phyloP scores from a whole-genome alignment of 768 basidiomycete genomes.

The Russula vinacea region DNA sequence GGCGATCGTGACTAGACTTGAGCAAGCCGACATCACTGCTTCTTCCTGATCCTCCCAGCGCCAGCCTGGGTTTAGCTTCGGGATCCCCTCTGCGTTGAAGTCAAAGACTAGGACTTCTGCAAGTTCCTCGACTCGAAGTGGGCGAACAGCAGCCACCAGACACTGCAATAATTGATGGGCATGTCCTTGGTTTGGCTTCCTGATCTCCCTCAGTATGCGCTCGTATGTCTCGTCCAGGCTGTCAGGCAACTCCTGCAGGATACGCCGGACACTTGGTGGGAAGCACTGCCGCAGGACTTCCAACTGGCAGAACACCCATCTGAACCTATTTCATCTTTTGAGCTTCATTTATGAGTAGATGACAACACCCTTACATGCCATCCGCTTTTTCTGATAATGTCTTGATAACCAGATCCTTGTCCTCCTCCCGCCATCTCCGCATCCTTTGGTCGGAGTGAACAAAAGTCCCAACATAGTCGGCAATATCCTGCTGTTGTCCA shows the following conservation, averaged over 20 bases:
- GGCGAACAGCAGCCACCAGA: not conserved
- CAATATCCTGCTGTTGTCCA: constrained; percentile 11
- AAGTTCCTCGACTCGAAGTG: not conserved
- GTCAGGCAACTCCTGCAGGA: not conserved
- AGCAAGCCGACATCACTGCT: not conserved
- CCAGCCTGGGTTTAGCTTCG: not conserved
- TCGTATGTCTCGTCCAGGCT: constrained; percentile 5
- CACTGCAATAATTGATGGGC: constrained; percentile 5
- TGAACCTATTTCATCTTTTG: constrained; percentile 1
- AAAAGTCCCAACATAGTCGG: not conserved
- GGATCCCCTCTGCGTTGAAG: not conserved
- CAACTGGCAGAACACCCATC: constrained; percentile 13
- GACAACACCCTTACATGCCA: constrained; percentile 5
- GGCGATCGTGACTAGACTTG: not conserved
- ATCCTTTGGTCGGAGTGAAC: constrained; percentile 9
- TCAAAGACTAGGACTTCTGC: not conserved
- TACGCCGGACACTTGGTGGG: not conserved
- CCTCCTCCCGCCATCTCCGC: constrained; percentile 8
- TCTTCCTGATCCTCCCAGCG: not conserved
- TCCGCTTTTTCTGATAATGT: constrained; percentile 7
- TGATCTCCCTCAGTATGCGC: constrained; percentile 1
- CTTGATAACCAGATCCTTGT: constrained; percentile 3
- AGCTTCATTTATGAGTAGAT: not conserved
- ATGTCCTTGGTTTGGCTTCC: not conserved
- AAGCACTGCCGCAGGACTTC: not conserved